Conservation (phyloP, 1,139 yeast genomes). For the Geotrichum carabidarum region DNA sequence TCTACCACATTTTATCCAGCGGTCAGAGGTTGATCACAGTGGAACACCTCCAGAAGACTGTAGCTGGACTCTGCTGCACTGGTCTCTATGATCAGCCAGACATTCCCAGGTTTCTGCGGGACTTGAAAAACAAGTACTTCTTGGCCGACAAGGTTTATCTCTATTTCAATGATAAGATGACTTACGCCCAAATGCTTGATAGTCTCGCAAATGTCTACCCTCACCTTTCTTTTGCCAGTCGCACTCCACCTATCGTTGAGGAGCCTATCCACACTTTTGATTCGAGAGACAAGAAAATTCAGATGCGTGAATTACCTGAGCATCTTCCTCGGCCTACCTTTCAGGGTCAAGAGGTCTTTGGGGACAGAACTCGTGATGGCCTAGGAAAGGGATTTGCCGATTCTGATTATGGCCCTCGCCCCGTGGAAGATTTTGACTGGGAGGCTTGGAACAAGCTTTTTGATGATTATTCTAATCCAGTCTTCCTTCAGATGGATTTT, state of each 20-base stretch:
- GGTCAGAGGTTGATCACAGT: not conserved
- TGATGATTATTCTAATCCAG: no score
- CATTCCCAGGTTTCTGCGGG: not conserved
- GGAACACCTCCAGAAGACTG: not conserved
- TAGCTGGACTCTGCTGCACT: not conserved
- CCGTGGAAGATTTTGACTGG: no score
- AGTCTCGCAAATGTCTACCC: not conserved
- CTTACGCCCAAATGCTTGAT: not conserved
- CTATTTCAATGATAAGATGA: not conserved
- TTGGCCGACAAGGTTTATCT: not conserved
- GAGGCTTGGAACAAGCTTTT: no score
- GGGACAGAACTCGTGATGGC: no score
- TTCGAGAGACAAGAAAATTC: no score
- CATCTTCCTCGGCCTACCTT: no score
- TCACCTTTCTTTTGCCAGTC: not conserved
- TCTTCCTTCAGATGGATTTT: no score
- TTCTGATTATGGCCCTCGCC: no score
- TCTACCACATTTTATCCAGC: not conserved
- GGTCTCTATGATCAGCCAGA: not conserved
- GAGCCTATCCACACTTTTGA: no score
- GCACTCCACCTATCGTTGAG: not conserved
- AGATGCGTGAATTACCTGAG: no score
- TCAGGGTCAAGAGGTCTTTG: no score
- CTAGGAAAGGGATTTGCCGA: no score
- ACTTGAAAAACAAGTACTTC: conserved; percentile 1